Conservation (phyloP, 345 rosid species). For the Ceriops decandra region DNA sequence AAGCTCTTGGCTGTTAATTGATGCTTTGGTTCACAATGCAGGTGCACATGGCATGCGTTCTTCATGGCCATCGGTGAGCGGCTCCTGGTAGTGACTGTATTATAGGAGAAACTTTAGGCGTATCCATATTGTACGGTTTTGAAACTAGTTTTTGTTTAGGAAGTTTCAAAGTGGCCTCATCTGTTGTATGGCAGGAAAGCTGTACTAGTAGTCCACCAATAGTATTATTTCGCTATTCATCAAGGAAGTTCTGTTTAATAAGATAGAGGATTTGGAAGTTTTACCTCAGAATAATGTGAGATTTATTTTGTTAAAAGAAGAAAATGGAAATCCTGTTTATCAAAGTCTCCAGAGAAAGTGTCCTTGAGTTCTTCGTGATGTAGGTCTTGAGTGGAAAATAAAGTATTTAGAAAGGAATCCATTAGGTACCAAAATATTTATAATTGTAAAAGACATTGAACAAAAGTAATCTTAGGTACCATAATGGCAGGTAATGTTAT, state of each 20-base stretch:
- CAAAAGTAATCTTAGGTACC: too few species aligned
- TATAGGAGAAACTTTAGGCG: background rate
- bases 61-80: conserved; percentile 69
- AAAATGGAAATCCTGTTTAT: background rate
- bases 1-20: conserved; percentile 18
- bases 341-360: background rate
- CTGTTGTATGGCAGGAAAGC: too few species aligned
- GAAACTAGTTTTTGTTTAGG: background rate
- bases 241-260: too few species aligned
- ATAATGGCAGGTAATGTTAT: background rate
- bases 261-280: too few species aligned
- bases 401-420: background rate
- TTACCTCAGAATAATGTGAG: too few species aligned
- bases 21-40: conserved; percentile 33
- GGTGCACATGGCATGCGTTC: conserved; percentile 95
- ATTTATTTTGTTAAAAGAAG: background rate
- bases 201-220: too few species aligned
- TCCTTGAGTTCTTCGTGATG: background rate
- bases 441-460: background rate
- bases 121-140: background rate
- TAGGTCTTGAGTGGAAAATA: background rate
- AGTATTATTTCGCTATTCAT: too few species aligned
- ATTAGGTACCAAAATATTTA: background rate
- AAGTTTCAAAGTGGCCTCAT: background rate
- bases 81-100: conserved; percentile 11